Evolutionary conservation across 345 rosid species (phyloP).

Genomic region (Kandelia obovata): DNA sequence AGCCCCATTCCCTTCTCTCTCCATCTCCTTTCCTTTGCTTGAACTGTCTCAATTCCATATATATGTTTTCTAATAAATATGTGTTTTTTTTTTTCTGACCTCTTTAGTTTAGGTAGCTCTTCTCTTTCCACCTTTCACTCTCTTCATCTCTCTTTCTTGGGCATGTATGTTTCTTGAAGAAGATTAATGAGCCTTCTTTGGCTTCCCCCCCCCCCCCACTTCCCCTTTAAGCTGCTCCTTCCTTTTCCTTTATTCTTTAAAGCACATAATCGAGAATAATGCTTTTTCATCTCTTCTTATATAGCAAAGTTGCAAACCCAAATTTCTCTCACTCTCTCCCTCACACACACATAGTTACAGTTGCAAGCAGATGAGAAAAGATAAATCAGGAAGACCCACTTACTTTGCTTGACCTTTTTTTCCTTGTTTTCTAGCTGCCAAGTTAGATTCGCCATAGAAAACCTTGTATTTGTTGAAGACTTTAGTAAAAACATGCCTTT

Average conservation of each 20-base stretch:
- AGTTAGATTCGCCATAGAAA: neutral
- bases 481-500: conserved; percentile 36
- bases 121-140: conserved; percentile 17
- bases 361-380: conserved; percentile 9
- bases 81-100: neutral
- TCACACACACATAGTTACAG: neutral
- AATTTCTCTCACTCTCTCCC: neutral
- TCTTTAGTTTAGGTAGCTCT: conserved; percentile 29
- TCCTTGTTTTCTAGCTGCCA: conserved; percentile 5
- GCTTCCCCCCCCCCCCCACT: conserved; percentile 10
- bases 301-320: conserved; percentile 18
- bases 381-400: conserved; percentile 26
- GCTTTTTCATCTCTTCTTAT: conserved; percentile 13
- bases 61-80: neutral
- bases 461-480: neutral
- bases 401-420: conserved; percentile 5
- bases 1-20: conserved; percentile 26
- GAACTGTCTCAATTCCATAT: conserved; percentile 28
- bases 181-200: conserved; percentile 22
- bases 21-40: neutral
- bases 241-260: conserved; percentile 23
- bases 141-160: conserved; percentile 26
- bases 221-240: conserved; percentile 4
- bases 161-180: conserved; percentile 55
- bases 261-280: conserved; percentile 14